Base-by-base conservation (phyloP, 441 rosid species). In the Lagerstroemia fauriei region DNA sequence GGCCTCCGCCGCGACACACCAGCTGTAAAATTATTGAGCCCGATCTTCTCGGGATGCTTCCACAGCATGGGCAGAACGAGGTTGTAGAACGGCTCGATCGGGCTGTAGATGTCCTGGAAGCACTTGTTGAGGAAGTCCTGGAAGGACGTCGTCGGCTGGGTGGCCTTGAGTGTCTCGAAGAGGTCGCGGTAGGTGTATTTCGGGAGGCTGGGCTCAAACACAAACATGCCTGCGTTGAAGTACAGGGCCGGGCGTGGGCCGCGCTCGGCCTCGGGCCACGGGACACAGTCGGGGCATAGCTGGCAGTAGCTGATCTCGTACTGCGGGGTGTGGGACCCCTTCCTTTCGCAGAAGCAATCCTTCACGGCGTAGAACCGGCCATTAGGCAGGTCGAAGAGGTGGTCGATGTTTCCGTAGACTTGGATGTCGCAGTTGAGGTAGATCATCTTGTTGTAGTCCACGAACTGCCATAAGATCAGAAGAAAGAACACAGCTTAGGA, bases 41-140 rank as follows among this genome's bases (percentile, higher is more conserved):
- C 47, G 20, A 78, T 34, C 46, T 78, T 78, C 34, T 48, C 25
- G 4, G 75, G 81, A 32, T 78, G 81, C 20, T 46, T 73, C 81
- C 81, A 78, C 57, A 66, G 22, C 73, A 63, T 78, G 9, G 75
- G 59, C 34, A 78, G 57, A 50, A 78, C 81, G 24, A 78, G 81
- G 63, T 66, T 78, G 81, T 78, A 78, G 7, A 48, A 3, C 0
- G 44, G 63, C 7, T 73, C 73, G 71, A 78, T 78, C 9, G 81
- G 81, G 18, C 17, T 27, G 61, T 78, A 78, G 24, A 65, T 78
- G 46, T 65, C 51, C 31, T 47, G 44, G 61, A 78, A 78, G 74
- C 65, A 66, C 81, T 46, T 68, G 56, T 66, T 78, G 57, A 78
- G 31, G 81, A 78, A 78, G 73, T 78, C 75, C 51, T 66, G 44